Conservation (phyloP, 169 alveolate genomes). For the Eimeria acervulina region DNA sequence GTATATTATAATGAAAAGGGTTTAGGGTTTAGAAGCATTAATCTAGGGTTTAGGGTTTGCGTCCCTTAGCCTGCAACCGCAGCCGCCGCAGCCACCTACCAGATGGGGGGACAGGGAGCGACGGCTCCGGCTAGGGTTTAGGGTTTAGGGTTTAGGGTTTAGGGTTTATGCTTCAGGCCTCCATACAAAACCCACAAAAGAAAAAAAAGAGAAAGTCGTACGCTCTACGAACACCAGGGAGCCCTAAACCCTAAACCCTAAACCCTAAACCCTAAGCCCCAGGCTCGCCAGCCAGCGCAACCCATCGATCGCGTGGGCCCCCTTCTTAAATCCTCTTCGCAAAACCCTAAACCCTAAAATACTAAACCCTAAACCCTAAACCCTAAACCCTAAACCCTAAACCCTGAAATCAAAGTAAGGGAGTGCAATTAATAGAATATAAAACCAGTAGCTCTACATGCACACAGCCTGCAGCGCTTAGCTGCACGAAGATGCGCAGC, state of each 20-base stretch:
- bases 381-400: not conserved
- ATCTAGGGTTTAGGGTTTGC: not conserved
- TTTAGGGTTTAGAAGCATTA: not conserved
- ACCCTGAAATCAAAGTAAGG: too few relatives aligned
- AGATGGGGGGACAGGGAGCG: too few relatives aligned
- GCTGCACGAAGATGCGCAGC: too few relatives aligned
- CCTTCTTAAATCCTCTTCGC: not conserved
- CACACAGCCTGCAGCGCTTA: too few relatives aligned
- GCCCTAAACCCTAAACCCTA: not conserved
- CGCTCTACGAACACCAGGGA: not conserved
- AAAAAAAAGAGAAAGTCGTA: not conserved
- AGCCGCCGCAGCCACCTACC: too few relatives aligned
- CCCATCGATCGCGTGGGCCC: not conserved
- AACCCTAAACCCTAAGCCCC: not conserved
- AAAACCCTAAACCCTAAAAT: not conserved
- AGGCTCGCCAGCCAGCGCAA: not conserved
- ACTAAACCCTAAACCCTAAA: not conserved
- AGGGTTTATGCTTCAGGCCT: conserved; percentile 26
- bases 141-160: conserved; percentile 38
- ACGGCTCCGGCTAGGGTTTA: not conserved
- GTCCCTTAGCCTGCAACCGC: too few relatives aligned
- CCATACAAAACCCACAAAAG: too few relatives aligned
- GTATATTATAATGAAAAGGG: conserved; percentile 30
- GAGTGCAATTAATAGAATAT: not conserved
- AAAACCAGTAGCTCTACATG: not conserved